Conservation (phyloP, 345 rosid species). For the Excoecaria agallocha region DNA sequence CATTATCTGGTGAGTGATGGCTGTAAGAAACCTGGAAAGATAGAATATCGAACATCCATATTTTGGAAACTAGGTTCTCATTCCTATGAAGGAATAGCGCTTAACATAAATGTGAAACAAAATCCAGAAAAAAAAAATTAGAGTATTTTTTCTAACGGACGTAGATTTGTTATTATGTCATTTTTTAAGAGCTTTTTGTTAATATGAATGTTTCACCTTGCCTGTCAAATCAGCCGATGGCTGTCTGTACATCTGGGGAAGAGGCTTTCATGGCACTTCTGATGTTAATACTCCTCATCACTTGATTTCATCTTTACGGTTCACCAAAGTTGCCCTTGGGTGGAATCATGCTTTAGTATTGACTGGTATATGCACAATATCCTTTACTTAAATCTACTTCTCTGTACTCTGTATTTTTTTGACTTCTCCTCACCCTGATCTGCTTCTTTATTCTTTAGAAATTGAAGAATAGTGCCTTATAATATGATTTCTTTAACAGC, state of each 20-base stretch:
- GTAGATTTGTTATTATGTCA: not conserved
- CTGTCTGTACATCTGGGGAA: slow-evolving; percentile 71
- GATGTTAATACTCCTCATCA: slow-evolving; percentile 49
- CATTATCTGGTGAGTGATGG: slow-evolving; percentile 55
- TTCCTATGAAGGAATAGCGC: not conserved
- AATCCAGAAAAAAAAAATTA: not conserved
- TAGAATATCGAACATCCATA: slow-evolving; percentile 1
- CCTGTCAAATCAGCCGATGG: slow-evolving; percentile 53
- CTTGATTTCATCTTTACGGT: slow-evolving; percentile 34
- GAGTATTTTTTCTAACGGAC: not conserved
- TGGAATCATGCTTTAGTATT: slow-evolving; percentile 77
- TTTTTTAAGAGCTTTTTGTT: not conserved
- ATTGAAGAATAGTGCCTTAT: not conserved
- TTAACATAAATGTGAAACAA: not conserved
- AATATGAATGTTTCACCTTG: slow-evolving; percentile 1
- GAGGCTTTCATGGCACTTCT: slow-evolving; percentile 53
- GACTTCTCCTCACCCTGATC: not conserved
- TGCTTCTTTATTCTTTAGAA: not conserved
- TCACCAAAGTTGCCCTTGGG: slow-evolving; percentile 58
- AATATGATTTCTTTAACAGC: slow-evolving; percentile 35
- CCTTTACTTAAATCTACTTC: not conserved
- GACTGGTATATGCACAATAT: slow-evolving; percentile 41
- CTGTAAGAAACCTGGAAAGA: not conserved
- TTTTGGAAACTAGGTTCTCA: not conserved
- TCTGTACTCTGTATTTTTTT: not conserved